Conservation (phyloP, 306 rosid genomes). For the Vicia villosa region DNA sequence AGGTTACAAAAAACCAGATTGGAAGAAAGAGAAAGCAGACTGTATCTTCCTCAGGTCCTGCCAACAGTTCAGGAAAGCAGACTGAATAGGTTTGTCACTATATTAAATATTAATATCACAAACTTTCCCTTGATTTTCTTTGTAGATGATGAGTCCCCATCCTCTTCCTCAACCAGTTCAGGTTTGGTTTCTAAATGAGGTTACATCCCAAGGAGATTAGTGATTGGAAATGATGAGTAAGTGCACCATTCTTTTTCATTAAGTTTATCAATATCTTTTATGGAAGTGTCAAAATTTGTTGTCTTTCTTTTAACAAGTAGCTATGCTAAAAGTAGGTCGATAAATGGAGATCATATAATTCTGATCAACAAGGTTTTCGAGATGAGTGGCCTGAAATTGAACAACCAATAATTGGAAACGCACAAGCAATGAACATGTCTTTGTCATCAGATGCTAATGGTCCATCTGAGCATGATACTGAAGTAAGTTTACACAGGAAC, state of each 20-base stretch:
- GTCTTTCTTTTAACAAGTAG: constrained; percentile 17
- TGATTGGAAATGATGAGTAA: constrained; percentile 95
- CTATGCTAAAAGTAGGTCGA: constrained; percentile 4
- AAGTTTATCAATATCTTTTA: constrained; percentile 22
- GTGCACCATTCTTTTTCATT: constrained; percentile 47
- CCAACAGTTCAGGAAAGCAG: too few relatives aligned
- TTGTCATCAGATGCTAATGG: constrained; percentile 36
- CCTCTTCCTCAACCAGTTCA: constrained; percentile 49
- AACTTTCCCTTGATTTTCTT: constrained; percentile 26
- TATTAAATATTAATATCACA: constrained; percentile 26
- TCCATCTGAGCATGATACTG: constrained; percentile 32
- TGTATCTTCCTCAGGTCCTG: too few relatives aligned
- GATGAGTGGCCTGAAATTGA: constrained; percentile 55
- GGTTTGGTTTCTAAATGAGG: constrained; percentile 63
- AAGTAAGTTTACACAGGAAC: constrained; percentile 38
- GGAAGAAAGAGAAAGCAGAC: too few relatives aligned
- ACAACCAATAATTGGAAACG: constrained; percentile 40
- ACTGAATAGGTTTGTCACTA: constrained; percentile 15
- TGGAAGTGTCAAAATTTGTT: constrained; percentile 20
- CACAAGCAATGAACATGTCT: constrained; percentile 26
- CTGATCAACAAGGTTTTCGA: constrained; percentile 41
- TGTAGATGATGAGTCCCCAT: constrained; percentile 65
- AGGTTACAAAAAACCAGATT: too few relatives aligned
- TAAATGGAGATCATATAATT: constrained; percentile 16
- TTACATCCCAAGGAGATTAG: constrained; percentile 79